Evolutionary conservation across 2,329 filamentous ascomycete species (phyloP), one percentile per base, ranked within the genome.

Genomic region (Juglanconis juglandina): DNA sequence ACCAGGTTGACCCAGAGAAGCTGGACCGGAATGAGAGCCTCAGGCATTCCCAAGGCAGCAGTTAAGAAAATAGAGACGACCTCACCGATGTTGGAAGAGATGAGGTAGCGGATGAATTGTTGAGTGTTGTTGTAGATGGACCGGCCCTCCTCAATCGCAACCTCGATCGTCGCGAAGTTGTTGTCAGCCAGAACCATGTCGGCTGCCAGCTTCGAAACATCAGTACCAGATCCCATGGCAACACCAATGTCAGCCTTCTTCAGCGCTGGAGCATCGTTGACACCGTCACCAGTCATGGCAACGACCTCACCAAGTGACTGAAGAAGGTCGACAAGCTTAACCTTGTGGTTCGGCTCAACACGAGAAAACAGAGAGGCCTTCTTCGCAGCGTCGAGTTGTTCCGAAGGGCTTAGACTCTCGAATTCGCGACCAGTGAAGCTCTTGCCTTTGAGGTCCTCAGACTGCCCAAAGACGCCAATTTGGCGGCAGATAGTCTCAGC

Each of bases 101-200:
- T 99, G 63, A 99, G 85, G 75, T 99, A 99, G 53, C 96, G 91
- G 77, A 99, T 99, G 77, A 99, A 99, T 75, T 99, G 95, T 74
- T 99, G 95, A 5, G 95, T 99, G 82, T 99, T 99, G 87, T 95
- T 98, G 85, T 97, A 99, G 77, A 99, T 99, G 65, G 93, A 93
- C 64, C 95, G 90, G 57, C 95, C 95, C 77, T 99, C 95, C 74
- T 99, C 95, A 65, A 99, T 93, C 53, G 95, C 95, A 59, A 92
- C 83, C 74, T 96, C 91, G 67, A 99, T 99, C 3, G 95, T 99
- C 64, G 95, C 95, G 75, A 99, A 99, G 81, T 99, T 99, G 78
- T 97, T 92, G 77, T 99, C 96, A 33, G 93, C 91, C 55, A 99
- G 88, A 55, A 99, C 94, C 95, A 99, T 99, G 74, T 99, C 95